Evolutionary conservation across 345 rosid species (phyloP).

Genomic region (Cardamine occulta): DNA sequence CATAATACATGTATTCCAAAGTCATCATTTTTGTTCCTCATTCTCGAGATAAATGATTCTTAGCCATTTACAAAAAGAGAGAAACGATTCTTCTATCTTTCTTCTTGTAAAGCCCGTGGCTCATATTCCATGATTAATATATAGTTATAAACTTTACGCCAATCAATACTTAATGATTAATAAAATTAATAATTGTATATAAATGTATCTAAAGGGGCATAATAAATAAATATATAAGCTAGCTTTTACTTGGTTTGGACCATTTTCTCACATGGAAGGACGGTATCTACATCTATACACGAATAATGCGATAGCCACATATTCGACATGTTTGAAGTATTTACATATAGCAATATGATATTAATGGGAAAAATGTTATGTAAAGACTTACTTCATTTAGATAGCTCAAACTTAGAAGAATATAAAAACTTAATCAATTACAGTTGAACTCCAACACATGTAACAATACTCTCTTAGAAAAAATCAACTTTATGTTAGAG

Average conservation of each 20-base stretch:
- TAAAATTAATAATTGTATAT: slow-evolving; percentile 9
- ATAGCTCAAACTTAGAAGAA: slow-evolving; percentile 27
- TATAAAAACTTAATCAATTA: slow-evolving; percentile 6
- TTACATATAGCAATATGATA: background rate
- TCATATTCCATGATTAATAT: slow-evolving; percentile 37
- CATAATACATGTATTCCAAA: slow-evolving; percentile 9
- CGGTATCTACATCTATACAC: slow-evolving; percentile 23
- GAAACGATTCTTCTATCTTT: slow-evolving; percentile 39
- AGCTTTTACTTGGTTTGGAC: slow-evolving; percentile 40
- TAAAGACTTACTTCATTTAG: slow-evolving; percentile 40
- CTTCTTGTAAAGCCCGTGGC: slow-evolving; percentile 35
- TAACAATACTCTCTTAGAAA: slow-evolving; percentile 30
- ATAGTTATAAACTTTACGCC: slow-evolving; percentile 31
- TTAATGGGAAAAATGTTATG: slow-evolving; percentile 14
- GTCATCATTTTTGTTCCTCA: slow-evolving; percentile 27
- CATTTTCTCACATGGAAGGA: slow-evolving; percentile 41
- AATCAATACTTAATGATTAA: slow-evolving; percentile 44
- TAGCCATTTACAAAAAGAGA: slow-evolving; percentile 41
- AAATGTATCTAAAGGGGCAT: slow-evolving; percentile 7
- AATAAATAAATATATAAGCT: slow-evolving; percentile 29
- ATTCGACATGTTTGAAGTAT: slow-evolving; percentile 40
- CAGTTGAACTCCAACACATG: slow-evolving; percentile 37
- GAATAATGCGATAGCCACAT: slow-evolving; percentile 35
- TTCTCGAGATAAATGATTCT: slow-evolving; percentile 36
- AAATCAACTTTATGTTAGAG: background rate